phyloP scores from a whole-genome alignment of 1,284 basidiomycete species.

The Filobasidium uniguttulatum region DNA sequence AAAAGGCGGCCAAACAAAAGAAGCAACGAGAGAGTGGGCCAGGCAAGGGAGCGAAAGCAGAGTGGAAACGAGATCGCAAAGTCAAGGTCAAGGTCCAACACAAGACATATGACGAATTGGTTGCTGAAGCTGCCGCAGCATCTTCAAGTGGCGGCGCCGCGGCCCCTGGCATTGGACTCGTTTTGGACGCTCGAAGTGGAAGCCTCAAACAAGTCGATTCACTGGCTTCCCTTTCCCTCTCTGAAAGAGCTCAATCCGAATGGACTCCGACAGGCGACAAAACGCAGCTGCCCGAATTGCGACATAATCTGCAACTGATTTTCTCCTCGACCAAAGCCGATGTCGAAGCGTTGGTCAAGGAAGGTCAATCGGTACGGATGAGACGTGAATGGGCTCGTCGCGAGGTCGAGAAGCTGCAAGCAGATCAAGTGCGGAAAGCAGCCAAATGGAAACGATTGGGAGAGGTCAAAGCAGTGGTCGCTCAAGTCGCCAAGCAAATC shows the following conservation, averaged over 20 bases:
- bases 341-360: constrained; percentile 71
- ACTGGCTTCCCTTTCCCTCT: constrained; percentile 56
- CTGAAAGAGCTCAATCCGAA: constrained; percentile 38
- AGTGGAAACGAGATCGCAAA: constrained; percentile 53
- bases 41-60: constrained; percentile 18
- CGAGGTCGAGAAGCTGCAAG: constrained; percentile 46
- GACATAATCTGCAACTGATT: constrained; percentile 84
- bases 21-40: constrained; percentile 41
- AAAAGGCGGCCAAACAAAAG: constrained; percentile 36
- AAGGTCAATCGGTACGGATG: constrained; percentile 70
- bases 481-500: neutral
- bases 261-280: constrained; percentile 76
- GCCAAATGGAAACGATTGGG: constrained; percentile 11
- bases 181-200: constrained; percentile 86
- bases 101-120: constrained; percentile 87
- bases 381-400: constrained; percentile 53
- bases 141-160: constrained; percentile 45
- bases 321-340: constrained; percentile 66
- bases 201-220: constrained; percentile 74
- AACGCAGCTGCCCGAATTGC: constrained; percentile 80
- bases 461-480: neutral
- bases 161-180: constrained; percentile 55
- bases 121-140: constrained; percentile 74
- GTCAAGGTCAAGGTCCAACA: constrained; percentile 72
- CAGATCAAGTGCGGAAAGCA: constrained; percentile 38